Base-by-base conservation (phyloP, 139 green algal genomes). In the Monoraphidium neglectum region DNA sequence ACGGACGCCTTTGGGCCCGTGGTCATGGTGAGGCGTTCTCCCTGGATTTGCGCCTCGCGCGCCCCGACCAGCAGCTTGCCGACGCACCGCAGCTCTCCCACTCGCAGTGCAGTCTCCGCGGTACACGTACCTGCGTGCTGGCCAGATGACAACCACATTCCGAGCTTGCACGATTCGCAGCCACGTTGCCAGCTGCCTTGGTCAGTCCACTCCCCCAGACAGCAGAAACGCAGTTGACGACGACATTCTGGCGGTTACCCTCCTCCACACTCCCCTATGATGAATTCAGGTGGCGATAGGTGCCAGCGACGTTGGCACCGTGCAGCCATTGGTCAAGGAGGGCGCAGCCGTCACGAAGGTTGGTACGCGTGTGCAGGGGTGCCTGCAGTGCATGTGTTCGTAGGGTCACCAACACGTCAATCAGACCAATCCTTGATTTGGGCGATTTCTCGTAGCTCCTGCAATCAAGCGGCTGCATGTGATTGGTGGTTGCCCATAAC, bases 251-350 rank as follows among this genome's bases (percentile, higher is more conserved):
- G n/a, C n/a, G n/a, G n/a, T n/a, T n/a, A n/a, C n/a, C n/a, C n/a
- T n/a, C n/a, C n/a, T n/a, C n/a, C n/a, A n/a, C n/a, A n/a, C 13
- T 33, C 28, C 57, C 28, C 57, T 65, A 65, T 30, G 12, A 33
- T 16, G 5, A 65, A 65, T 10, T 0, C 72, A 80, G 78, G 66
- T 80, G 10, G 80, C 80, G 78, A 77, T 84, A 18, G 78, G 78
- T 12, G 78, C 78, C 16, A 77, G 67, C 49, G 72, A 84, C 33
- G 78, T 84, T 23, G 78, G 78, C 59, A 77, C n/a, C 37, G 59
- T 80, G 26, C 30, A 53, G 37, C 49, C 72, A 3, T 37, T 84
- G 47, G 72, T 84, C 28, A 66, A 49, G 35, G 66, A 70, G 66
- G 78, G 78, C 1, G 56, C 76, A 36, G 2, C 0, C 2, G 72